phyloP scores from a whole-genome alignment of 768 basidiomycete genomes.

The Lactarius tabidus region DNA sequence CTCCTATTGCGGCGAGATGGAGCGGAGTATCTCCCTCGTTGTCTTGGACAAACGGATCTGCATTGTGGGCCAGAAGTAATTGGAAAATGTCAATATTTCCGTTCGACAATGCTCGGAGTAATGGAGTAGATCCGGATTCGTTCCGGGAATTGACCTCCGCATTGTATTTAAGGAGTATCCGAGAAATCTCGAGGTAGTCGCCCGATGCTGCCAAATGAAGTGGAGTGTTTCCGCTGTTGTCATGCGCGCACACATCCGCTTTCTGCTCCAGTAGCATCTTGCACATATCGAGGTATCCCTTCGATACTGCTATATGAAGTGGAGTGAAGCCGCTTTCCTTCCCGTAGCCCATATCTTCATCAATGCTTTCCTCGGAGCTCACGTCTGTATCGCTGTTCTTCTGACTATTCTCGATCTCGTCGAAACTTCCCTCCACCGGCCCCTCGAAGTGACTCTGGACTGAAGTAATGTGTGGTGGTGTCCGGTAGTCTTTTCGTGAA shows the following conservation, averaged over 20 bases:
- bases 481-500: not conserved
- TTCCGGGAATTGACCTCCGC: not conserved
- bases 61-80: not conserved
- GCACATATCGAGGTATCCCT: too few species aligned
- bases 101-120: fast-evolving
- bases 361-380: not conserved
- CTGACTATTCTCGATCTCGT: too few species aligned
- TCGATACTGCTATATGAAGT: not conserved
- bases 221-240: not conserved
- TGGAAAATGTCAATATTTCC: not conserved
- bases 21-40: not conserved
- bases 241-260: not conserved
- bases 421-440: too few species aligned
- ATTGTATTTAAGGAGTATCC: not conserved
- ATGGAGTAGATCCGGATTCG: not conserved
- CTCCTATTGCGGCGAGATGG: not conserved
- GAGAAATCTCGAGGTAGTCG: not conserved
- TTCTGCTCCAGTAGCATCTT: too few species aligned
- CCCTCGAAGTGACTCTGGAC: too few species aligned
- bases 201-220: not conserved
- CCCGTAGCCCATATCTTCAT: too few species aligned
- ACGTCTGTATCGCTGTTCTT: too few species aligned
- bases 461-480: not conserved
- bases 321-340: not conserved
- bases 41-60: not conserved